Evolutionary conservation across 352 stramenopile genomes (phyloP).

Genomic region (Elongisporangium prolatum): DNA sequence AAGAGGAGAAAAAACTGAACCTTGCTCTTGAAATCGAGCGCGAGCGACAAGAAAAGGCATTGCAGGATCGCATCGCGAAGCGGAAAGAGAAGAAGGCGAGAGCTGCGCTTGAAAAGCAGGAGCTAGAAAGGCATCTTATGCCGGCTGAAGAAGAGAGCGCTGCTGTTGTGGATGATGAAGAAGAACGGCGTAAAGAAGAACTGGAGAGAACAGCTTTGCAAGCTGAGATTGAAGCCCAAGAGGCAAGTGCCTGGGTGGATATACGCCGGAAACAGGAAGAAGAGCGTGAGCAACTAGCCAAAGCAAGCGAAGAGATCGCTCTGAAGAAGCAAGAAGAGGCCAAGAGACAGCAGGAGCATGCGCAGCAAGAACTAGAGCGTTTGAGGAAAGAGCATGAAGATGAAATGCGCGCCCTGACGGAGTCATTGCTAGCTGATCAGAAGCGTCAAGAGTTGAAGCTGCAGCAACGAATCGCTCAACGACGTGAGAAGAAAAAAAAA

Average conservation of each 20-base stretch:
- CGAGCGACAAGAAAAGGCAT: constrained; percentile 41
- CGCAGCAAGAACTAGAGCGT: constrained; percentile 47
- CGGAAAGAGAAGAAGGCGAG: constrained; percentile 32
- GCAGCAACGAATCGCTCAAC: constrained; percentile 51
- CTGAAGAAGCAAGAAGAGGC: constrained; percentile 36
- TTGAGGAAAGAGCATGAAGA: constrained; percentile 53
- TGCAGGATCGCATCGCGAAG: constrained; percentile 51
- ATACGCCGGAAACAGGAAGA: constrained; percentile 34
- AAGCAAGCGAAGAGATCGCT: constrained; percentile 10
- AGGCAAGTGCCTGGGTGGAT: constrained; percentile 25
- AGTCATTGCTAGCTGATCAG: constrained; percentile 48
- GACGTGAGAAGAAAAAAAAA: constrained; percentile 40
- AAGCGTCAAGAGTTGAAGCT: constrained; percentile 61
- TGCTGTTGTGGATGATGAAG: constrained; percentile 1
- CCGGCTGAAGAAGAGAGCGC: constrained; percentile 7
- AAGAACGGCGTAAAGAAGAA: constrained; percentile 14
- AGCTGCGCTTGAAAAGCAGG: constrained; percentile 4
- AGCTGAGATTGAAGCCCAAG: constrained; percentile 29
- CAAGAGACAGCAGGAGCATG: constrained; percentile 28
- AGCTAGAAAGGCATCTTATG: constrained; percentile 3
- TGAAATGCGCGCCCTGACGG: constrained; percentile 38
- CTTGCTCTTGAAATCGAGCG: constrained; percentile 24
- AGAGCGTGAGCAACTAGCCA: constrained; percentile 25
- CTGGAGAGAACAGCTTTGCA: constrained; percentile 25
- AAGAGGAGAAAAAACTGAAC: constrained; percentile 22